Evolutionary conservation across 192 early-diverging fungal genomes (phyloP).

Genomic region (Coemansia sp.): DNA sequence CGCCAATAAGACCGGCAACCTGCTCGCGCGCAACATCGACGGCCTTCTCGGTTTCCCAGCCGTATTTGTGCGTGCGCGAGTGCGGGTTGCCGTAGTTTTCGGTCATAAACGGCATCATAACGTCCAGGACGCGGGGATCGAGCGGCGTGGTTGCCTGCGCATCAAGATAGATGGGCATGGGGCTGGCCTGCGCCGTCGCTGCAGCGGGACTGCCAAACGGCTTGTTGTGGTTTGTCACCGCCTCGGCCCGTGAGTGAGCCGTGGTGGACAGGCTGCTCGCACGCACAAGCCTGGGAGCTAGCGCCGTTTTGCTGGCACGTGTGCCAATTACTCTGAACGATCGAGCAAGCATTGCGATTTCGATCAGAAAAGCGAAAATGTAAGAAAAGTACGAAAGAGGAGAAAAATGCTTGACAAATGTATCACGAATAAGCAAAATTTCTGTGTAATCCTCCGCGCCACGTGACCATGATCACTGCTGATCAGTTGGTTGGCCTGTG

Average conservation of each 20-base stretch:
- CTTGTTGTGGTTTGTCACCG: slow-evolving; percentile 46
- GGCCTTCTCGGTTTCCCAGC: slow-evolving; percentile 92
- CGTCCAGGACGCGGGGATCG: slow-evolving; percentile 89
- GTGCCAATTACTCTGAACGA: slow-evolving; percentile 14
- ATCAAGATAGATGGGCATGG: slow-evolving; percentile 88
- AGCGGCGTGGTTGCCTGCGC: slow-evolving; percentile 91
- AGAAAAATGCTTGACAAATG: neutral
- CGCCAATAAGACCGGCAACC: slow-evolving; percentile 82
- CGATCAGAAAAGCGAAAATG: neutral
- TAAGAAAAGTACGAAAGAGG: neutral
- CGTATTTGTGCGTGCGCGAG: slow-evolving; percentile 94
- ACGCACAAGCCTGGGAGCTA: slow-evolving; percentile 1
- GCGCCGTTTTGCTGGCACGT: slow-evolving; percentile 2
- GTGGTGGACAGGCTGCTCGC: slow-evolving; percentile 30
- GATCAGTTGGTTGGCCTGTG: neutral
- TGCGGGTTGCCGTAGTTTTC: slow-evolving; percentile 94
- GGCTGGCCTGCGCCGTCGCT: slow-evolving; percentile 4
- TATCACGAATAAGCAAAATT: neutral
- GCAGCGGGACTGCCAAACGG: slow-evolving; percentile 14
- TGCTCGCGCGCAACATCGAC: slow-evolving; percentile 87
- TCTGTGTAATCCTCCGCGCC: slow-evolving; percentile 2
- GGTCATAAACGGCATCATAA: slow-evolving; percentile 93
- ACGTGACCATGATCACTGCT: neutral
- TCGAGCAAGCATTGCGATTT: slow-evolving; percentile 21
- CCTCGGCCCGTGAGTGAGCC: slow-evolving; percentile 12